Conservation (phyloP, 2,329 filamentous ascomycete species). For the Monosporascus sp. region DNA sequence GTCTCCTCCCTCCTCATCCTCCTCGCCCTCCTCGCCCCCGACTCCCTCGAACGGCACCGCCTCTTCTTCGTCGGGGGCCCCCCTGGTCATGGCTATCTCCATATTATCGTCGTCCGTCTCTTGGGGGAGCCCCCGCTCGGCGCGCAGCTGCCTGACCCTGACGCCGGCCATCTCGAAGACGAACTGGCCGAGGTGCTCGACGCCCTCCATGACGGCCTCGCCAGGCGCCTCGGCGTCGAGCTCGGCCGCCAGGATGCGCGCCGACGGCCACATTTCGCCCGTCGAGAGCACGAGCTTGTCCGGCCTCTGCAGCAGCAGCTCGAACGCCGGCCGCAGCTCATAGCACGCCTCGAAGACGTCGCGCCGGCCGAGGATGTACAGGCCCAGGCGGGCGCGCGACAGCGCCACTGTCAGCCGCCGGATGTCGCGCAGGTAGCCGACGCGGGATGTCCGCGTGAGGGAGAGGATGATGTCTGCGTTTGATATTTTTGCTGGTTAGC, state of each 20-base stretch:
- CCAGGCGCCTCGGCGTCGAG: conserved; percentile 46
- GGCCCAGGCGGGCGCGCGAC: conserved; percentile 81
- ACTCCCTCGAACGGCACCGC: conserved; percentile 16
- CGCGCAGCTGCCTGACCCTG: conserved; percentile 44
- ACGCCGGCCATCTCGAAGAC: conserved; percentile 91
- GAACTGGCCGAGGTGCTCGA: conserved; percentile 94
- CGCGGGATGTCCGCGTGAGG: conserved; percentile 78
- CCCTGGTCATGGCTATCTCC: conserved; percentile 9
- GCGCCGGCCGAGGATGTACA: conserved; percentile 87
- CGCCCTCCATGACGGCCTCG: conserved; percentile 73
- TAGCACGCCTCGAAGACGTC: conserved; percentile 84
- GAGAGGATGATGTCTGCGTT: conserved; percentile 81
- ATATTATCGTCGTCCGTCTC: conserved; percentile 3
- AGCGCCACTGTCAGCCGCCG: conserved; percentile 91
- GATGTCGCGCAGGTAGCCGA: conserved; percentile 90
- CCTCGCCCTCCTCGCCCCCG: conserved; percentile 15
- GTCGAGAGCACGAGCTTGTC: conserved; percentile 78
- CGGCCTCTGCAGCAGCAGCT: conserved; percentile 67
- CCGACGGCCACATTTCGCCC: conserved; percentile 78
- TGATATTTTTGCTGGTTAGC: conserved; percentile 4
- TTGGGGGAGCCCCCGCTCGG: conserved; percentile 28
- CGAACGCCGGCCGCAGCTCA: conserved; percentile 83
- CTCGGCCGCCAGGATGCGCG: conserved; percentile 42
- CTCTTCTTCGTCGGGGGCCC: conserved; percentile 26
- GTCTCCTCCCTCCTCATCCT: conserved; percentile 13